These are phyloP conservation scores for Samsoniella hepiali DNA, from an alignment of 2,329 filamentous ascomycete species.

Conservation along the genomic window DNA sequence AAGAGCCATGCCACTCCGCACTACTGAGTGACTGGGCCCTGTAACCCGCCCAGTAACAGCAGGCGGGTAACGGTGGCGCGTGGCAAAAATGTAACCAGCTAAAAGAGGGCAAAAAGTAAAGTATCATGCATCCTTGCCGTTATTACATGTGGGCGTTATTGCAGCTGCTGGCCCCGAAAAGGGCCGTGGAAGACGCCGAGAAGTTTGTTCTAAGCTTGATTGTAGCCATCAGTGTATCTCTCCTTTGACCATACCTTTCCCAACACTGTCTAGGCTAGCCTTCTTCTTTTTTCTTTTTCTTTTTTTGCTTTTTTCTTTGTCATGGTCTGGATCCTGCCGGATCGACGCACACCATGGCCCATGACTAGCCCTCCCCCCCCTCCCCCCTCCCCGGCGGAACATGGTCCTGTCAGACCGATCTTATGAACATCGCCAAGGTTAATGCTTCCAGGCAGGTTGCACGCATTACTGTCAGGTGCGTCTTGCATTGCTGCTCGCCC, in stretches of 20 bases:
- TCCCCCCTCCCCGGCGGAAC: neutral
- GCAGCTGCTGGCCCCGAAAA: neutral
- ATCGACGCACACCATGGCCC: neutral
- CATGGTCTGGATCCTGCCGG: conserved; percentile 15
- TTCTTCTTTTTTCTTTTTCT: conserved; percentile 2
- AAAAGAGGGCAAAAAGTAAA: neutral
- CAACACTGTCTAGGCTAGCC: neutral
- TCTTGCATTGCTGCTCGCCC: neutral
- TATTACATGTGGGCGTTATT: neutral
- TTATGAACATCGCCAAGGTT: neutral
- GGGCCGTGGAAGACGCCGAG: neutral
- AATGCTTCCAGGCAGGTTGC: too few species aligned
- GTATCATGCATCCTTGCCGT: neutral
- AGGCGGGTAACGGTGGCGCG: neutral
- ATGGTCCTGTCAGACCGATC: neutral
- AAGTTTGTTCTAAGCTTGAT: conserved; percentile 6
- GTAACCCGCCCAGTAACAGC: too few species aligned
- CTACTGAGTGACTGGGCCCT: neutral
- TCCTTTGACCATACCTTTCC: neutral
- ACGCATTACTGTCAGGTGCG: too few species aligned
- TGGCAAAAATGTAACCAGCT: conserved; percentile 8
- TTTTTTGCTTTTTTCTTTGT: neutral
- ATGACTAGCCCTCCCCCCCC: neutral
- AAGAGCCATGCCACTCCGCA: neutral
- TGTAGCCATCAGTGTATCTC: neutral